Evolutionary conservation across 257 asterid species (phyloP).

Genomic region (Solanum paucissectum): DNA sequence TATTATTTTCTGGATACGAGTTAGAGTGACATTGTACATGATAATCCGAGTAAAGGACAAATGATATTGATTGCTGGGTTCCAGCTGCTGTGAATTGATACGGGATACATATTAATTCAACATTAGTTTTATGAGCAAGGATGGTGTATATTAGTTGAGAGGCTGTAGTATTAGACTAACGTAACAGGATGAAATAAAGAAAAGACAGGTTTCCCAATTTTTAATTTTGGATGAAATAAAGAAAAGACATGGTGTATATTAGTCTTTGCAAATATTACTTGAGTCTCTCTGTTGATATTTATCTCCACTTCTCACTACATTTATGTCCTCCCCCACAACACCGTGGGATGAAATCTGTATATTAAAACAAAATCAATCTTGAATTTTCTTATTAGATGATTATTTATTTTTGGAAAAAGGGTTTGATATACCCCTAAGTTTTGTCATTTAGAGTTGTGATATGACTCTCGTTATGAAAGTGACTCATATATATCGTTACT

Average conservation of each 20-base stretch:
- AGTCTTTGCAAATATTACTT: neutral
- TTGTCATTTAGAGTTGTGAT: neutral
- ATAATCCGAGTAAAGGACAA: conserved; percentile 19
- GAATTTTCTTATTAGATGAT: neutral
- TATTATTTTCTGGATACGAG: conserved; percentile 13
- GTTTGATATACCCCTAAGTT: neutral
- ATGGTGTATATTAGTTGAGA: conserved; percentile 31
- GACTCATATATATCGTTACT: neutral
- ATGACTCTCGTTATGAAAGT: neutral
- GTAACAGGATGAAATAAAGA: conserved; percentile 6
- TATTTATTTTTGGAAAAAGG: neutral
- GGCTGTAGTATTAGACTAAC: conserved; percentile 9
- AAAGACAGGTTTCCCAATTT: conserved; percentile 1
- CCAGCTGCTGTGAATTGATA: conserved; percentile 25
- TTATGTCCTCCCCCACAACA: neutral
- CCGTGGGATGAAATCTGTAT: neutral
- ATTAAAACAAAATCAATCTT: neutral
- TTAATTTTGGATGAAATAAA: conserved; percentile 1
- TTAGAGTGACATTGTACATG: conserved; percentile 21
- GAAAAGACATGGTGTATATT: neutral
- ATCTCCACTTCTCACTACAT: neutral
- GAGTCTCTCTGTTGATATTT: neutral
- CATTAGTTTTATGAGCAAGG: conserved; percentile 18
- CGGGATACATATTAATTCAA: neutral
- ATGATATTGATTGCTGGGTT: conserved; percentile 9